Base-by-base conservation (phyloP, 768 basidiomycete genomes). In the Fibroporia radiculosa region DNA sequence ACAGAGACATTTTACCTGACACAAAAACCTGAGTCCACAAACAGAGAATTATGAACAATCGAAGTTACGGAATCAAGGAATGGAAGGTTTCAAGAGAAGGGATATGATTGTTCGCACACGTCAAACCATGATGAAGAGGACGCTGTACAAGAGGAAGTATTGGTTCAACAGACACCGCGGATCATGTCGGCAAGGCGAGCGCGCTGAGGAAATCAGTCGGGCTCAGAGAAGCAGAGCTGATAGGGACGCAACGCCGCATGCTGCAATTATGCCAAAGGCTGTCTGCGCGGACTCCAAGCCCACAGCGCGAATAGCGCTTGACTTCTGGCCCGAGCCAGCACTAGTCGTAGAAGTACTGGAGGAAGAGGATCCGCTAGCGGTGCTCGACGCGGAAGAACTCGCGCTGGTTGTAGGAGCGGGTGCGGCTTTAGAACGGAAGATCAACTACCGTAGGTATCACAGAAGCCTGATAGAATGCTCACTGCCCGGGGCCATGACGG, bases 401-500 rank as follows among this genome's bases (percentile, higher is more conserved):
- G 42, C 8, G 34, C 29, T 40, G 23, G 37, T 11, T n/a, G 49
- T 40, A n/a, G 53, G 44, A 12, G 56, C 55, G 23, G 56, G 50
- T 2, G 53, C 35, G 32, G 59, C 59, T 53, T 27, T 12, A 36
- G 19, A 47, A 25, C 5, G 47, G 40, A 12, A 54, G 49, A 23
- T 48, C 33, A 11, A 51, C 16, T 26, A 52, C 42, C 39, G 45
- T 12, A 44, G 26, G 37, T 26, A 24, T 35, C 32, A 14, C 39
- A 32, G 10, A 31, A 14, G 12, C 11, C 14, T n/a, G 29, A n/a
- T n/a, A 1, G 29, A 24, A 22, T 8, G 49, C 67, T 44, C 49
- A 69, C 68, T 67, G 37, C 68, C 68, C 8, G 56, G 36, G n/a
- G 66, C 51, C 51, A 56, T 62, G 16, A 71, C 64, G 25, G 56